Evolutionary conservation across 305 asterid genomes (phyloP), one percentile per base, ranked within the genome.

Genomic region (Withania somnifera): DNA sequence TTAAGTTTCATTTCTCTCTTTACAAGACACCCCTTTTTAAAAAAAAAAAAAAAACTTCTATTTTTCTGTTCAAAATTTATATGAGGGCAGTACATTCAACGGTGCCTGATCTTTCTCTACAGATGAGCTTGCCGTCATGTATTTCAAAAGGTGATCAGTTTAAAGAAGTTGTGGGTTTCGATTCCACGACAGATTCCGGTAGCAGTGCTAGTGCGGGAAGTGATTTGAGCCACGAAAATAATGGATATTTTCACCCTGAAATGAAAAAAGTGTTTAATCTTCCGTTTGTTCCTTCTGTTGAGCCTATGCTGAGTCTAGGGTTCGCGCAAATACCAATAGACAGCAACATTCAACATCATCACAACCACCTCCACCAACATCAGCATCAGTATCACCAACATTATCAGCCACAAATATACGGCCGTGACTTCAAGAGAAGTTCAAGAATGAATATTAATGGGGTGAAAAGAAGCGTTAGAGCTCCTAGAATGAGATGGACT

Each of bases 401-500:
- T 45, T 84, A 86, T 71, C 93, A 88, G 56, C 90, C 91, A 7
- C 94, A 87, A 20, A 85, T 90, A 38, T 82, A 80, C 56, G 86
- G 91, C 26, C 85, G 87, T 6, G 92, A 87, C 69, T 90, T 90
- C 77, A 93, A 90, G 88, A 89, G 90, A 83, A 88, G 84, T 58
- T 86, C 92, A 6, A 88, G 92, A 77, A 83, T 78, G 85, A 80
- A 36, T 36, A 36, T 77, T 3, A 87, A 89, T 40, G 82, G 84
- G 7, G 81, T 68, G 19, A 82, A 71, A 61, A 87, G 92, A 85
- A 90, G 89, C 30, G 90, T 85, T 75, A 84, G 98, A 60, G 97
- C 97, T 47, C 98, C 97, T 0, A 84, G 97, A 76, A 93, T 92
- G 98, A 86, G 98, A 80, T 93, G 98, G 97, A 93, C 97, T 60